phyloP scores from a whole-genome alignment of 371 early-diverging fungal species.

The Lichtheimia ramosa region DNA sequence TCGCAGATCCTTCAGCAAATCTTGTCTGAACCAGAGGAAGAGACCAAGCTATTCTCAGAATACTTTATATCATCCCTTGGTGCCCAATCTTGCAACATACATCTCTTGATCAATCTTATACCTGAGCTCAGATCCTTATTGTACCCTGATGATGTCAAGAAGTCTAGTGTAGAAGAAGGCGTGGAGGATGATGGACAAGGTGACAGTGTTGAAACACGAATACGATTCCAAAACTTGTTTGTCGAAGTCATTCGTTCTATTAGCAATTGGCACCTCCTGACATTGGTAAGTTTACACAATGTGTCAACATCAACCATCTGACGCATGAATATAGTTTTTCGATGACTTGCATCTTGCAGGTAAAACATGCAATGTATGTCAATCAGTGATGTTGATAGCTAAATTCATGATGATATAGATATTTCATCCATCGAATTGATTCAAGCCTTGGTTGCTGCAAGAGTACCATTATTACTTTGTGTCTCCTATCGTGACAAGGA shows the following conservation, averaged over 20 bases:
- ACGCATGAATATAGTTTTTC: constrained; percentile 25
- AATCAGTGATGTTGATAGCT: too few relatives aligned
- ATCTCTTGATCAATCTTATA: constrained; percentile 32
- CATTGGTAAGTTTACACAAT: constrained; percentile 29
- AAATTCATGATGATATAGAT: constrained; percentile 13
- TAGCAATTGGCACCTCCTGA: constrained; percentile 40
- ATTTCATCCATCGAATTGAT: constrained; percentile 42
- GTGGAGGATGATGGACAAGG: constrained; percentile 12
- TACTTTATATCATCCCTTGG: constrained; percentile 30
- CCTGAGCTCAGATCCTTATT: constrained; percentile 40
- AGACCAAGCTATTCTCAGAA: constrained; percentile 32
- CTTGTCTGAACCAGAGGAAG: constrained; percentile 41
- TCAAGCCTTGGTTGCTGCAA: constrained; percentile 28
- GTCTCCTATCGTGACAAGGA: constrained; percentile 40
- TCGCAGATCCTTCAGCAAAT: constrained; percentile 48
- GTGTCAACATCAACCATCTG: neutral
- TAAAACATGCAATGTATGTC: neutral
- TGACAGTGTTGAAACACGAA: constrained; percentile 41
- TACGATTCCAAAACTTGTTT: constrained; percentile 41
- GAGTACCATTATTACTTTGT: constrained; percentile 30
- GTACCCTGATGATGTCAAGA: neutral
- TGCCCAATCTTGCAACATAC: constrained; percentile 34
- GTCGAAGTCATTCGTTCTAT: constrained; percentile 42
- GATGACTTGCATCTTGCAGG: constrained; percentile 48
- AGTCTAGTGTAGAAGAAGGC: neutral